Evolutionary conservation across 2,329 filamentous ascomycete genomes (phyloP).

Genomic region (Ophiostoma pallidulum): DNA sequence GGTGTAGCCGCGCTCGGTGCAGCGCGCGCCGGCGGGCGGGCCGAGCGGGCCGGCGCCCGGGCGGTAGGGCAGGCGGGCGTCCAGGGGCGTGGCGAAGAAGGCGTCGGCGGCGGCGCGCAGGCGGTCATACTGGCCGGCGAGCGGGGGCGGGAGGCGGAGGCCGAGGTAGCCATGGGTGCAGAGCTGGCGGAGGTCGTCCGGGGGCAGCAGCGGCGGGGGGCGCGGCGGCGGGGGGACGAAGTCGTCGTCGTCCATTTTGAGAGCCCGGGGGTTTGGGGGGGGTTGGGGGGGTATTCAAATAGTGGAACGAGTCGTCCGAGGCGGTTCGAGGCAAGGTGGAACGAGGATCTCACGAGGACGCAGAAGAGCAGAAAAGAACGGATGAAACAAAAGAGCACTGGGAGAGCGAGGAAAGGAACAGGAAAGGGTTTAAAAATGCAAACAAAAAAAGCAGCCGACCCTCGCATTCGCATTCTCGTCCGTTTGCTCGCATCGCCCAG

Average conservation of each 20-base stretch:
- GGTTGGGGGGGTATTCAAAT: not conserved
- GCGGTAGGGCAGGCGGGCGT: slow-evolving; percentile 11
- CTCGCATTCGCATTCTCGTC: too few species aligned
- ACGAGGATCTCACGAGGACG: not conserved
- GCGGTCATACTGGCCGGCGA: slow-evolving; percentile 4
- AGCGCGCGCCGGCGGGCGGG: slow-evolving; percentile 8
- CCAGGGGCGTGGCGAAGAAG: slow-evolving; percentile 14
- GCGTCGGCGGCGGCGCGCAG: slow-evolving; percentile 11
- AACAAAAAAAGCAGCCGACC: too few species aligned
- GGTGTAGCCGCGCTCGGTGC: slow-evolving; percentile 17
- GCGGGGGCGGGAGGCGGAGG: slow-evolving; percentile 12
- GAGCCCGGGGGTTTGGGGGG: too few species aligned
- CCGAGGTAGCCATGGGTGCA: slow-evolving; percentile 17
- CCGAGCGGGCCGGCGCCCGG: slow-evolving; percentile 4
- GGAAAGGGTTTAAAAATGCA: too few species aligned
- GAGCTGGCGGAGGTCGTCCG: slow-evolving; percentile 14
- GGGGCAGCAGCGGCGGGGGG: slow-evolving; percentile 17
- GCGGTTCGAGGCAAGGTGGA: too few species aligned
- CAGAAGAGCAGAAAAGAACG: not conserved
- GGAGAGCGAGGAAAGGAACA: too few species aligned
- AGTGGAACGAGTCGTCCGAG: too few species aligned
- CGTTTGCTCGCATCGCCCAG: not conserved
- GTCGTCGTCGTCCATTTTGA: not conserved
- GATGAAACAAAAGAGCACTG: too few species aligned
- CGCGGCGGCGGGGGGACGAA: slow-evolving; percentile 10